A percentile compares a stretch with the other conserved stretches of the same genome.
phyloP scores from a whole-genome alignment of 73 alveolate genomes.

The Stentor coeruleus region DNA sequence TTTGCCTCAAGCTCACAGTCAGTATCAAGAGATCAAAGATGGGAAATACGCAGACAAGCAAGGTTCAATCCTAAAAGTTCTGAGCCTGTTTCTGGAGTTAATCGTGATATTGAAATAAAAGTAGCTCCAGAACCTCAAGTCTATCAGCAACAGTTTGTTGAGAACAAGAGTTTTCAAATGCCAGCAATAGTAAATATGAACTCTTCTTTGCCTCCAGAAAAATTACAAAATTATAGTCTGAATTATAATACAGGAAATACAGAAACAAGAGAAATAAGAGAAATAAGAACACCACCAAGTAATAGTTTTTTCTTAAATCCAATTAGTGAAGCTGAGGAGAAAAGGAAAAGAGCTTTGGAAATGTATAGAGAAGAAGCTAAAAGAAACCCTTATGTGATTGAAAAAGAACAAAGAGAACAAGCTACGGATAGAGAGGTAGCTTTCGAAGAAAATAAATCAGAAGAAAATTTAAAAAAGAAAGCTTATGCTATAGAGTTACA shows the following conservation, averaged over 20 bases:
- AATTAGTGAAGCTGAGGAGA: background rate
- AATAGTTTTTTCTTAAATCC: background rate
- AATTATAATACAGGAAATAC: background rate
- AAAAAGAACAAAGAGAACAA: background rate
- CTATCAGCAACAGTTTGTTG: background rate
- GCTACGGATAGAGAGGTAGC: background rate
- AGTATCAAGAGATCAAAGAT: background rate
- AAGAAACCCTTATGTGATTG: background rate
- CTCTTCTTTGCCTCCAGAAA: background rate
- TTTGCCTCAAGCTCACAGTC: background rate
- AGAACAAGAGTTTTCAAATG: background rate
- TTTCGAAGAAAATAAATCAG: background rate
- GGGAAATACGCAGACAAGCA: constrained; percentile 26
- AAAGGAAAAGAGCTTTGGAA: background rate
- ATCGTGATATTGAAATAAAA: background rate
- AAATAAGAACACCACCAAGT: constrained; percentile 1
- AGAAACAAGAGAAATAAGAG: background rate
- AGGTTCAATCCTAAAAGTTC: background rate
- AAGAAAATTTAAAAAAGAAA: background rate
- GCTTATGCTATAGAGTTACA: background rate
- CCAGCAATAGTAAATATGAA: background rate
- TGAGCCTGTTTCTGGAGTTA: background rate
- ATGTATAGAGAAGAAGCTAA: background rate
- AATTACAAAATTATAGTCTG: background rate
- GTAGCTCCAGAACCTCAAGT: background rate